phyloP scores from a whole-genome alignment of 257 asterid species.

The Solanum rostratum region DNA sequence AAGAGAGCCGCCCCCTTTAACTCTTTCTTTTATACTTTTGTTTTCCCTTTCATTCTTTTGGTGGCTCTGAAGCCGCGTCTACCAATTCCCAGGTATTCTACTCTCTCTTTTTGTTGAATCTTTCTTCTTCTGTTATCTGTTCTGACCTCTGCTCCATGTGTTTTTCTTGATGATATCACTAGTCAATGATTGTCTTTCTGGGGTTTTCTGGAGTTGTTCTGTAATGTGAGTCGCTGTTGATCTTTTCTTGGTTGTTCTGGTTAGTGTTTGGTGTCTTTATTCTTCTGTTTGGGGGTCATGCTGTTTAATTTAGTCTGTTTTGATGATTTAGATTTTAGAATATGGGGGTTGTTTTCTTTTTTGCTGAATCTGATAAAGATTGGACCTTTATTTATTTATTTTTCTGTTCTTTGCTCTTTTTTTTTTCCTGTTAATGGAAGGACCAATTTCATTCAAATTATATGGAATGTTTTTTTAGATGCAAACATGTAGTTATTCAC shows the following conservation, averaged over 20 bases:
- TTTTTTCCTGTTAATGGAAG: background rate
- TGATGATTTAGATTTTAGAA: background rate
- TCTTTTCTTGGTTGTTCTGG: background rate
- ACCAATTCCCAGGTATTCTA: constrained; percentile 20
- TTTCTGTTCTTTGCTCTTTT: background rate
- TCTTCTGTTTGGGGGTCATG: background rate
- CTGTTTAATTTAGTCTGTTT: background rate
- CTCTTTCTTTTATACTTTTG: background rate
- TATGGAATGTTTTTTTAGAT: background rate
- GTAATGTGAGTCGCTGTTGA: constrained; percentile 20
- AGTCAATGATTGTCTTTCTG: background rate
- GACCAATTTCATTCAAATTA: background rate
- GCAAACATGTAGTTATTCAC: background rate
- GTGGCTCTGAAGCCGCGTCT: constrained; percentile 11
- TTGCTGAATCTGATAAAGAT: background rate
- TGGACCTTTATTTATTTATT: background rate
- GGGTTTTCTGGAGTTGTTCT: constrained; percentile 8
- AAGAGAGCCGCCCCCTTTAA: constrained; percentile 30
- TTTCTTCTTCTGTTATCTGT: background rate
- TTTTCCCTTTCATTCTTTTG: constrained; percentile 18
- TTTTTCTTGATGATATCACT: background rate
- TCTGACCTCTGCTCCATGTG: no score
- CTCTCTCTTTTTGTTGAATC: constrained; percentile 2
- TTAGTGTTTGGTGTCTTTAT: background rate
- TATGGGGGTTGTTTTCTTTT: background rate